Evolutionary conservation across 495 filamentous ascomycete genomes (phyloP).

Genomic region (Podospora conica): DNA sequence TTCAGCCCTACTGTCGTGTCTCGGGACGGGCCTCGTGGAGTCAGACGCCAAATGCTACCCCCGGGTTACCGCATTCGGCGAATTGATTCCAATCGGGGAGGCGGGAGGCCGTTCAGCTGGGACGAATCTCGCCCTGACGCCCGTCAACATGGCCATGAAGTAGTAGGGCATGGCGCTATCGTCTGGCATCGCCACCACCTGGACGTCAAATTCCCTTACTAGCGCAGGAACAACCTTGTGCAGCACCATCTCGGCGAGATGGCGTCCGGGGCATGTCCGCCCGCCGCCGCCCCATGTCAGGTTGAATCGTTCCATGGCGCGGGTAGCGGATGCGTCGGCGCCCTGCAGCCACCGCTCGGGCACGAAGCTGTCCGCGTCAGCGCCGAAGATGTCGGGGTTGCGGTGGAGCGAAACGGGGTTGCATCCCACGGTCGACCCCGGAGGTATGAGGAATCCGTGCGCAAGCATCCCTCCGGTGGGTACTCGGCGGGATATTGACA

Average conservation of each 20-base stretch:
- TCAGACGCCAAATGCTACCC: neutral
- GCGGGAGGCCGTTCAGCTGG: neutral
- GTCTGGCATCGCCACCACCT: constrained; percentile 21
- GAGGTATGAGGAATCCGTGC: constrained; percentile 45
- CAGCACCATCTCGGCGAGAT: constrained; percentile 58
- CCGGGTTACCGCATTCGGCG: neutral
- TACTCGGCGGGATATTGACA: constrained; percentile 53
- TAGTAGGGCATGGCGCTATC: constrained; percentile 25
- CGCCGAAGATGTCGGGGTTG: constrained; percentile 48
- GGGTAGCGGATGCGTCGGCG: constrained; percentile 18
- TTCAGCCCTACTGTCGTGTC: neutral
- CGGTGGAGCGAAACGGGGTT: constrained; percentile 55
- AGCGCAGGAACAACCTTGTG: constrained; percentile 59
- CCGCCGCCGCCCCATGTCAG: constrained; percentile 59
- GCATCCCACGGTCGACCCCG: constrained; percentile 52
- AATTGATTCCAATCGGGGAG: neutral
- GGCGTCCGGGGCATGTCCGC: constrained; percentile 61
- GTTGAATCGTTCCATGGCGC: constrained; percentile 40
- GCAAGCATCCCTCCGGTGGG: constrained; percentile 44
- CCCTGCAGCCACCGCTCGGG: constrained; percentile 51
- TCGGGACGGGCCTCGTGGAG: neutral
- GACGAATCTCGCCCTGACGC: constrained; percentile 26
- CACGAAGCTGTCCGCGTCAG: constrained; percentile 39
- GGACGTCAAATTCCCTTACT: constrained; percentile 50
- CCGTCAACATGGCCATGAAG: constrained; percentile 38